These are phyloP conservation scores for Aspergillus sclerotiicarbonarius DNA, from an alignment of 495 filamentous ascomycete species.

Conservation along the genomic window DNA sequence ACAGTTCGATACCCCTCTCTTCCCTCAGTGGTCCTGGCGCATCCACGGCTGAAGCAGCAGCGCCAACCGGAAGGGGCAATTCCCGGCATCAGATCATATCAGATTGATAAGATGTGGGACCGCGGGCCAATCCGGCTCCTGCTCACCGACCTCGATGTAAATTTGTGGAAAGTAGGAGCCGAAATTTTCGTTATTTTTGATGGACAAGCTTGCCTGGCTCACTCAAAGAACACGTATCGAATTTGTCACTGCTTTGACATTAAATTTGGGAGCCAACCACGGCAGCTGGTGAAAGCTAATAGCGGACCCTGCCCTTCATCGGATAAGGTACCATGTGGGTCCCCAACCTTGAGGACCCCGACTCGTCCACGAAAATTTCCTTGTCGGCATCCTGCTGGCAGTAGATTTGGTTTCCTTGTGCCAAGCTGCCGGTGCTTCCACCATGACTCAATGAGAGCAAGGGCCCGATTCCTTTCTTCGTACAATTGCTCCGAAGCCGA, in stretches of 20 bases:
- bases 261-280: not conserved
- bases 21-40: not conserved
- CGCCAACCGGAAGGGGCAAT: conserved; percentile 11
- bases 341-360: not conserved
- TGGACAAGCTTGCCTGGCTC: too few relatives aligned
- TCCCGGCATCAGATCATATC: conserved; percentile 18
- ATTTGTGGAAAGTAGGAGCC: too few relatives aligned
- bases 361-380: not conserved
- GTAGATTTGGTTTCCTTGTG: not conserved
- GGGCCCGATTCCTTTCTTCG: not conserved
- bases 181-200: too few relatives aligned
- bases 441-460: not conserved
- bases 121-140: not conserved
- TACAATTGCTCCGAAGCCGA: not conserved
- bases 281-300: not conserved
- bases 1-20: not conserved
- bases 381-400: not conserved
- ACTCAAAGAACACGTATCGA: too few relatives aligned
- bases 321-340: conserved; percentile 1
- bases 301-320: not conserved
- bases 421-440: not conserved
- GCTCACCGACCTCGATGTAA: too few relatives aligned
- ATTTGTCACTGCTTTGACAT: too few relatives aligned
- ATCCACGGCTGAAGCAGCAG: not conserved
- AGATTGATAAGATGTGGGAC: conserved; percentile 25